Evolutionary conservation across 208 protist species (phyloP).

Genomic region (Wallacemonas sp.): DNA sequence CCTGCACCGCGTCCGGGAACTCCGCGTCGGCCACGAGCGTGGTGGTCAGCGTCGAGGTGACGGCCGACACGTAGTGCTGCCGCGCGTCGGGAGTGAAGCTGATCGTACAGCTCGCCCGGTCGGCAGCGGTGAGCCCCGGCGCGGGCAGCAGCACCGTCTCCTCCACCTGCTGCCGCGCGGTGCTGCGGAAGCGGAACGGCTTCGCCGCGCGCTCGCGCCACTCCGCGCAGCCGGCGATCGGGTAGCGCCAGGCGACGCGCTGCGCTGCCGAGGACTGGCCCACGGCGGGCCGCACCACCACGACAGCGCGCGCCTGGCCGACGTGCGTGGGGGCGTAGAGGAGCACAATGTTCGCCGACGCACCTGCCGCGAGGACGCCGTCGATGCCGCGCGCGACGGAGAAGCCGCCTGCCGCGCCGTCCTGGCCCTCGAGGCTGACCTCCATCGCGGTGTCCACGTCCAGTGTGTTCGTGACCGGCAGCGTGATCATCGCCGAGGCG

Average conservation of each 20-base stretch:
- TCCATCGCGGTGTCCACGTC: constrained; percentile 38
- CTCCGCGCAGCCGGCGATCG: constrained; percentile 78
- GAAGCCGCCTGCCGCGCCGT: constrained; percentile 27
- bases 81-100: constrained; percentile 46
- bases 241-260: constrained; percentile 76
- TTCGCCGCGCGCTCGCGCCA: constrained; percentile 47
- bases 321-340: constrained; percentile 69
- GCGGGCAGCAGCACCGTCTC: constrained; percentile 51
- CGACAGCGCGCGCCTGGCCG: constrained; percentile 48
- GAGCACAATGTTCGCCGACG: constrained; percentile 45
- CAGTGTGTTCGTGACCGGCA: constrained; percentile 85
- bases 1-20: constrained; percentile 41
- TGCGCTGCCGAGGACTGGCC: constrained; percentile 24
- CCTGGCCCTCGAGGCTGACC: constrained; percentile 34
- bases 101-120: constrained; percentile 27
- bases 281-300: constrained; percentile 56
- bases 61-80: constrained; percentile 48
- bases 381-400: constrained; percentile 27
- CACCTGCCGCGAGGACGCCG: constrained; percentile 41
- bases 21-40: constrained; percentile 27
- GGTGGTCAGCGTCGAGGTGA: constrained; percentile 38
- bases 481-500: constrained; percentile 29
- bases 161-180: constrained; percentile 55
- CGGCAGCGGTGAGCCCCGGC: constrained; percentile 42
- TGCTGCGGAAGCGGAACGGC: constrained; percentile 56